Evolutionary conservation across 2,329 filamentous ascomycete genomes (phyloP), one percentile per base, ranked within the genome.

Genomic region (Aspergillus oerlinghausenensis): DNA sequence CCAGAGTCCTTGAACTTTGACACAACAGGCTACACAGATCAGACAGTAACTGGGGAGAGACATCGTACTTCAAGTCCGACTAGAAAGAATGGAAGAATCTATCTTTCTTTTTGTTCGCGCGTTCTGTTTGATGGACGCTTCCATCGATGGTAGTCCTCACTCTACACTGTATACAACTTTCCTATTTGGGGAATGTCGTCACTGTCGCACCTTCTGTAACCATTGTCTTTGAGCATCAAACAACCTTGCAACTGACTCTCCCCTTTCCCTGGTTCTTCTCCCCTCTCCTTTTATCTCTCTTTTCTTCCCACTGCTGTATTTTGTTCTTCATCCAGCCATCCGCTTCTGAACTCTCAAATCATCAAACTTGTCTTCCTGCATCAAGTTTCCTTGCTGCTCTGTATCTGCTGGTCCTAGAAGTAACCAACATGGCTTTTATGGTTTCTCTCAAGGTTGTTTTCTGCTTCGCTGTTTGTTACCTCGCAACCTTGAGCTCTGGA

Each of bases 381-480:
- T 38, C 32, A 17, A 45, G 42, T 11, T 19, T 43, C 40, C 9
- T 11, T 11, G n/a, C n/a, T 45, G 32, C 42, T 45, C 42, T 45
- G 42, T 9, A 45, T 23, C 42, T 23, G 21, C n/a, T 19, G 8
- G 8, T 23, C 42, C 11, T 45, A 21, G 3, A 45, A 45, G 8
- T 45, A 14, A 38, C 35, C 54, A 29, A 54, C 25, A 60, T 60
- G 55, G n/a, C 42, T 8, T 52, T 45, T 40, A 63, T 45, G 19
- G 57, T 60, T 49, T 55, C 45, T 49, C 19, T 53, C 51, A 64
- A 65, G 55, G 40, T 59, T 19, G 29, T 63, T 17, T 42, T 69
- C 25, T 55, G 65, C 17, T 14, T 69, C 28, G 57, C 61, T 56
- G 48, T 66, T 42, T 60, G 64, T 60, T 50, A 64, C n/a, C 49